These are phyloP conservation scores for Colletotrichum brevisporum DNA, from an alignment of 2,329 filamentous ascomycete genomes.

Conservation along the genomic window DNA sequence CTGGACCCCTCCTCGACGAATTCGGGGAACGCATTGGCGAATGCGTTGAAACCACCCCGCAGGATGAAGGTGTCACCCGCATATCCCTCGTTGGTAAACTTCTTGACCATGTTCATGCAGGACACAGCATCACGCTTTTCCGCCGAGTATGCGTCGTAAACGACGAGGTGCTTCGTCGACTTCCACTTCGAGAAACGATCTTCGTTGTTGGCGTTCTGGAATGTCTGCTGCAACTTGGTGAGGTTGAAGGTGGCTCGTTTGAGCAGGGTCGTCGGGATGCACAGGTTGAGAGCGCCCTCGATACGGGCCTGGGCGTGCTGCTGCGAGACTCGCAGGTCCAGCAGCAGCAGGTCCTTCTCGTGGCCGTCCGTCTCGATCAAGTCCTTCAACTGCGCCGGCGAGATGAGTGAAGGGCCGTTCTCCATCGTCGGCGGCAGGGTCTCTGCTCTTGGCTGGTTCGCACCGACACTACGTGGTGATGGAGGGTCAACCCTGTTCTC, in stretches of 20 bases:
- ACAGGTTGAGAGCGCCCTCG: constrained; percentile 87
- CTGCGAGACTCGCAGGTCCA: constrained; percentile 90
- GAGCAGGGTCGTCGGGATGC: constrained; percentile 93
- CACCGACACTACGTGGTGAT: constrained; percentile 44
- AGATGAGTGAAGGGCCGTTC: constrained; percentile 65
- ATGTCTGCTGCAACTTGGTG: constrained; percentile 88
- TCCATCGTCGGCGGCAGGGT: constrained; percentile 68
- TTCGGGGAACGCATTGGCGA: constrained; percentile 76
- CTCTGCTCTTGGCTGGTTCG: constrained; percentile 56
- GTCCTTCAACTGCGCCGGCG: constrained; percentile 67
- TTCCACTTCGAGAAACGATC: constrained; percentile 83
- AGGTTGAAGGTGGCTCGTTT: constrained; percentile 93
- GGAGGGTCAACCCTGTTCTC: constrained; percentile 61
- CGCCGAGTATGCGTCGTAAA: constrained; percentile 85
- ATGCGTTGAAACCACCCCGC: constrained; percentile 84
- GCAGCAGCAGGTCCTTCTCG: constrained; percentile 70
- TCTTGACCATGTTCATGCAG: constrained; percentile 90
- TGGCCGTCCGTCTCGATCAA: constrained; percentile 62
- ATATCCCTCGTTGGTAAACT: constrained; percentile 90
- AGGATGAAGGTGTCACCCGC: constrained; percentile 81
- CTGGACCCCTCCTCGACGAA: constrained; percentile 69
- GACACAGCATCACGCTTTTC: constrained; percentile 85
- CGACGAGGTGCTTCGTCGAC: constrained; percentile 81
- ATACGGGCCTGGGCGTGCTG: constrained; percentile 85
- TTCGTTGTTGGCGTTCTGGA: constrained; percentile 79